Conservation (phyloP, 345 rosid genomes). For the Euphorbia peplus region DNA sequence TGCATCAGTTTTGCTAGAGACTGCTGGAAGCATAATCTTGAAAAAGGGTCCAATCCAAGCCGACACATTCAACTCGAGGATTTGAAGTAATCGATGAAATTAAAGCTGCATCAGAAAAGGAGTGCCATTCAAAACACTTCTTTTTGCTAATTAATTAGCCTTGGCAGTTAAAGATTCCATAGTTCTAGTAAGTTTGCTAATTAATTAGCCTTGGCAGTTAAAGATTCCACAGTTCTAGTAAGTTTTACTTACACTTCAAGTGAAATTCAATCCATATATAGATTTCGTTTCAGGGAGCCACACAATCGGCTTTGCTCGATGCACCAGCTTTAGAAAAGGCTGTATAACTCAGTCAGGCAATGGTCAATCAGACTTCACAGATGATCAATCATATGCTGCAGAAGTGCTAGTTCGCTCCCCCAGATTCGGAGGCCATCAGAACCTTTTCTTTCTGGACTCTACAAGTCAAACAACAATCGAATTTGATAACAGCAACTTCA, state of each 20-base stretch:
- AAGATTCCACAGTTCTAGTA: slow-evolving; percentile 88
- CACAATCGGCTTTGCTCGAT: slow-evolving; percentile 77
- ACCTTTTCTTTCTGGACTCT: too few relatives aligned
- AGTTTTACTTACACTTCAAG: slow-evolving; percentile 15
- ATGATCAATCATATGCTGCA: slow-evolving; percentile 23
- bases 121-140: slow-evolving; percentile 70
- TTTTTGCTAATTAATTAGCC: too few relatives aligned
- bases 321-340: slow-evolving; percentile 91
- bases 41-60: slow-evolving; percentile 74
- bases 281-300: slow-evolving; percentile 70
- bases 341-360: slow-evolving; percentile 63
- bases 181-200: too few relatives aligned
- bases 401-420: slow-evolving; percentile 21
- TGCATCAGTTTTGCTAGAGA: slow-evolving; percentile 73
- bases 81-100: too few relatives aligned
- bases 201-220: slow-evolving; percentile 64
- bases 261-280: too few relatives aligned
- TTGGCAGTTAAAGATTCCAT: too few relatives aligned
- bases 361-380: slow-evolving; percentile 56
- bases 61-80: too few relatives aligned
- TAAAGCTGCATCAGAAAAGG: slow-evolving; percentile 70
- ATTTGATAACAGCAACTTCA: slow-evolving; percentile 90
- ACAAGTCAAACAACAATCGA: slow-evolving; percentile 40
- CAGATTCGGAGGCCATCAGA: too few relatives aligned
- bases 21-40: slow-evolving; percentile 52